These are phyloP conservation scores for Echium plantagineum DNA, from an alignment of 257 asterid genomes.

Conservation along the genomic window DNA sequence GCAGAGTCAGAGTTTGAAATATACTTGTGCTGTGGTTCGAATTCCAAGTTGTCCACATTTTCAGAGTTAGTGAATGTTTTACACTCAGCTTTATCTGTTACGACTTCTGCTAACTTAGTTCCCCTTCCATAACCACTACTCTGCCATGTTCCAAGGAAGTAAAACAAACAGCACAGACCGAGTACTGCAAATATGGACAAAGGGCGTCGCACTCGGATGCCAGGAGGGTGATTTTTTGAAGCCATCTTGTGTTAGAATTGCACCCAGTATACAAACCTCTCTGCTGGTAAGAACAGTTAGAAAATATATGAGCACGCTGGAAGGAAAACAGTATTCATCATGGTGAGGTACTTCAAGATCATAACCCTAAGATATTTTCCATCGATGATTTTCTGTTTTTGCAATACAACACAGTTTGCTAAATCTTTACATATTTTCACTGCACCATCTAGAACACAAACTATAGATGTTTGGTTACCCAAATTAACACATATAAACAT, in stretches of 20 bases:
- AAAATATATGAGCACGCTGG: not conserved
- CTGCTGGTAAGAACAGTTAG: constrained; percentile 16
- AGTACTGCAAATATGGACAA: constrained; percentile 47
- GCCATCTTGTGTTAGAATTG: not conserved
- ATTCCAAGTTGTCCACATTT: constrained; percentile 42
- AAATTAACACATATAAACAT: too few species aligned
- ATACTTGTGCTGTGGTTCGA: constrained; percentile 65
- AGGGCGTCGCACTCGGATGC: constrained; percentile 39
- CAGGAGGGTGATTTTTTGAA: not conserved
- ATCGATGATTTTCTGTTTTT: not conserved
- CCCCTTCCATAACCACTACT: constrained; percentile 88
- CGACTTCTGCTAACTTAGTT: constrained; percentile 46
- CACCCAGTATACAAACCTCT: constrained; percentile 22
- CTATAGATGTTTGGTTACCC: too few species aligned
- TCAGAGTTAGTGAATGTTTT: constrained; percentile 11
- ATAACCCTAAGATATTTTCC: not conserved
- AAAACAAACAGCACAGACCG: constrained; percentile 68
- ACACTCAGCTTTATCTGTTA: constrained; percentile 57
- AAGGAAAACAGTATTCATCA: not conserved
- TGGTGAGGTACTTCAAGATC: not conserved
- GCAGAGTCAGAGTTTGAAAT: constrained; percentile 48
- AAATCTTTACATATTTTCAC: not conserved
- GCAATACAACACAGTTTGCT: not conserved
- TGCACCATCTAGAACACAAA: too few species aligned
- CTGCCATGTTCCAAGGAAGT: constrained; percentile 76